Evolutionary conservation across 345 rosid genomes (phyloP).

Genomic region (Trapa bicornis): DNA sequence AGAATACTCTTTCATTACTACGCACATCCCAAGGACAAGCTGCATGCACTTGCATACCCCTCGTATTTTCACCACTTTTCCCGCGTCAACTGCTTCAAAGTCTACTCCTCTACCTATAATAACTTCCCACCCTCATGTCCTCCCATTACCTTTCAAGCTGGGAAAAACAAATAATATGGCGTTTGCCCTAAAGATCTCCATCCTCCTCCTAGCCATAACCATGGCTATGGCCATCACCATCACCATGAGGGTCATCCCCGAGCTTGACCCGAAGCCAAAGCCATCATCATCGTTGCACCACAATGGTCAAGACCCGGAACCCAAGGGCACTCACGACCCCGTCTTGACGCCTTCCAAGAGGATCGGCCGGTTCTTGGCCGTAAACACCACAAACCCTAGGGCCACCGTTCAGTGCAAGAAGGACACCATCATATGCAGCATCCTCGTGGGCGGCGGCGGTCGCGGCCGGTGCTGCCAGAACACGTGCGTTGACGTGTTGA

Average conservation of each 20-base stretch:
- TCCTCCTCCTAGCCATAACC: conserved; percentile 35
- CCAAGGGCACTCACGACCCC: not conserved
- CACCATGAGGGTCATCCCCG: conserved; percentile 12
- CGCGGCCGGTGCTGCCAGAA: conserved; percentile 50
- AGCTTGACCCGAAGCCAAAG: conserved; percentile 6
- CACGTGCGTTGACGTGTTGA: conserved; percentile 47
- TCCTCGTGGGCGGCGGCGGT: conserved; percentile 12
- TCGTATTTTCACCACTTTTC: conserved; percentile 25
- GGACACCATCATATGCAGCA: conserved; percentile 26
- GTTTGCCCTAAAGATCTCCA: conserved; percentile 14
- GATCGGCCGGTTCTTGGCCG: conserved; percentile 48
- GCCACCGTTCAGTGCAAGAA: conserved; percentile 60
- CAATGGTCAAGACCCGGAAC: not conserved
- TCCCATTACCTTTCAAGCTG: not conserved
- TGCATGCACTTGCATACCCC: conserved; percentile 1
- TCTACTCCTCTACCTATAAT: not conserved
- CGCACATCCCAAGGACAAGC: conserved; percentile 16
- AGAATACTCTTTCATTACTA: conserved; percentile 20
- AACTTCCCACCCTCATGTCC: not conserved
- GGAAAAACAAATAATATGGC: conserved; percentile 18
- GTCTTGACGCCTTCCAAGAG: conserved; percentile 20
- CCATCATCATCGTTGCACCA: not conserved
- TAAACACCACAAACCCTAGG: conserved; percentile 36
- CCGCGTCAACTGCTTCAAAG: conserved; percentile 41
- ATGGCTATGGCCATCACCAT: conserved; percentile 29